These are phyloP conservation scores for Termitomyces titanicus DNA, from an alignment of 768 basidiomycete species.

Conservation along the genomic window DNA sequence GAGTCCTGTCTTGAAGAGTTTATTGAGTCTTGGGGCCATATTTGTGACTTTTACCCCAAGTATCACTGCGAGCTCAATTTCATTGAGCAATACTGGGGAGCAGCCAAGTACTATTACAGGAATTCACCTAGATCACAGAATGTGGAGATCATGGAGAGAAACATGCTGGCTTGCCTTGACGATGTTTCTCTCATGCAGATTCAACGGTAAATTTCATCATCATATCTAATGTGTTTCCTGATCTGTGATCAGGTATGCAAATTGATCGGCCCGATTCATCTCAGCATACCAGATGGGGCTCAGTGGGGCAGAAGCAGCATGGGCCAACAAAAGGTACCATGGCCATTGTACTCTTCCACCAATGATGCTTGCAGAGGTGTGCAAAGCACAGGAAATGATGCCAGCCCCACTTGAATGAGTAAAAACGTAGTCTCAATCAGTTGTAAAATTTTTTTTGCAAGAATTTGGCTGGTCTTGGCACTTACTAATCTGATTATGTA, in stretches of 20 bases:
- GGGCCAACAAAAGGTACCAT: conserved; percentile 8
- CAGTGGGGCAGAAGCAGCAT: conserved; percentile 8
- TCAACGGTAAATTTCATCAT: conserved; percentile 13
- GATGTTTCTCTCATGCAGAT: conserved; percentile 20
- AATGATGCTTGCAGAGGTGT: conserved; percentile 5
- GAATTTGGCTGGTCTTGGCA: not conserved
- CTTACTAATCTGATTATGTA: not conserved
- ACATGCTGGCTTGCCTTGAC: conserved; percentile 25
- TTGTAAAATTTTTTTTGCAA: not conserved
- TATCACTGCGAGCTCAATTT: conserved; percentile 17
- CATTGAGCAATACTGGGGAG: conserved; percentile 26
- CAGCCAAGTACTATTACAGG: conserved; percentile 30
- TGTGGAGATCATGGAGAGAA: conserved; percentile 24
- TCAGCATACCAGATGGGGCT: conserved; percentile 8
- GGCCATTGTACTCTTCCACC: conserved; percentile 9
- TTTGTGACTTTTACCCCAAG: conserved; percentile 33
- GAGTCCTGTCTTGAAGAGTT: conserved; percentile 23
- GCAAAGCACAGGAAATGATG: not conserved
- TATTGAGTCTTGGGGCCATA: conserved; percentile 21
- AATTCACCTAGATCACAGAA: conserved; percentile 13
- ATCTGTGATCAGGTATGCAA: conserved; percentile 16
- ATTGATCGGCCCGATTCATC: conserved; percentile 5
- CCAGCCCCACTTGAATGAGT: too few species aligned
- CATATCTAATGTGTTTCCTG: not conserved
- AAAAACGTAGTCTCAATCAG: not conserved